Conservation (phyloP, 2,329 filamentous ascomycete genomes). For the Xylaria polymorpha region DNA sequence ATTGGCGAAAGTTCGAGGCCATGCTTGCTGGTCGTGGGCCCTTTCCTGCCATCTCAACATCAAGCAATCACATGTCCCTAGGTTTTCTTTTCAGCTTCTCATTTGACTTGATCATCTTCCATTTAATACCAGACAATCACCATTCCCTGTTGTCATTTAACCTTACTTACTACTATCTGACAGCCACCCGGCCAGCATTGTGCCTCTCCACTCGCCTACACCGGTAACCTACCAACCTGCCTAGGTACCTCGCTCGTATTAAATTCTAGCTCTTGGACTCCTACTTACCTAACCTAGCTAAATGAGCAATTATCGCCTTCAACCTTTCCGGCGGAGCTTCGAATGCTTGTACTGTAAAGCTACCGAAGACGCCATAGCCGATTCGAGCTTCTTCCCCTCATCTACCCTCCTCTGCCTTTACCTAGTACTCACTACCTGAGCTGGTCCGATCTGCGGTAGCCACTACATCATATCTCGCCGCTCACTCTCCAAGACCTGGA, state of each 20-base stretch:
- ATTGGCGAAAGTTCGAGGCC: constrained; percentile 26
- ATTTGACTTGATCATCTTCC: constrained; percentile 22
- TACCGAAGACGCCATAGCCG: neutral
- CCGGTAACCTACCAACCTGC: neutral
- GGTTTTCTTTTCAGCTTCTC: constrained; percentile 21
- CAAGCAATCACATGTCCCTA: constrained; percentile 24
- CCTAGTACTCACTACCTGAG: neutral
- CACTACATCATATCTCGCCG: neutral
- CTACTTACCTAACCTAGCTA: neutral
- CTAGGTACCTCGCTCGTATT: constrained; percentile 9
- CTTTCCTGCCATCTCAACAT: constrained; percentile 27
- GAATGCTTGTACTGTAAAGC: neutral
- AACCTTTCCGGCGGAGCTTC: neutral
- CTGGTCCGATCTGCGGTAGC: neutral
- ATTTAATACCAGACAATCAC: constrained; percentile 12
- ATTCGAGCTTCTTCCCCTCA: constrained; percentile 24
- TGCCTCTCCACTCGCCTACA: constrained; percentile 5
- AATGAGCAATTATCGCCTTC: neutral
- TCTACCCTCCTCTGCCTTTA: constrained; percentile 10
- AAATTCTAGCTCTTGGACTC: neutral
- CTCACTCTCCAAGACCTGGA: neutral
- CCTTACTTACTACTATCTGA: neutral
- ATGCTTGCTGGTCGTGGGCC: constrained; percentile 26
- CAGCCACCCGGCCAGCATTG: neutral
- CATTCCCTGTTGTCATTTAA: constrained; percentile 4